Conservation (phyloP, 1,284 basidiomycete species). For the Porodaedalea pini region DNA sequence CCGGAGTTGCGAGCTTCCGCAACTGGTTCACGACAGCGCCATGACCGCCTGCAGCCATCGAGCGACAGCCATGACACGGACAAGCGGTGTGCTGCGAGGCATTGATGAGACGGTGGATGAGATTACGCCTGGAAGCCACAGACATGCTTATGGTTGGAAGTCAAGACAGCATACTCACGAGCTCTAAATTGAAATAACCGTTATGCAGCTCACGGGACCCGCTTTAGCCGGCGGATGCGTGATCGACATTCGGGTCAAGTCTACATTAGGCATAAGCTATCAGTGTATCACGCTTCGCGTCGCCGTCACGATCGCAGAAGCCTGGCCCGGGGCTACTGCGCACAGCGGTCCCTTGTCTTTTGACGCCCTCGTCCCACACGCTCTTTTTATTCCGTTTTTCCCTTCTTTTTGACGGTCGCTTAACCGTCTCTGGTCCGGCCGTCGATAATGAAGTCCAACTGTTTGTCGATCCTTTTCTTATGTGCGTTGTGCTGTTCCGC, state of each 20-base stretch:
- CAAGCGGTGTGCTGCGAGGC: slow-evolving; percentile 67
- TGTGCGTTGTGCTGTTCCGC: slow-evolving; percentile 12
- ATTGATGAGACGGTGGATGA: slow-evolving; percentile 20
- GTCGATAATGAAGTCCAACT: slow-evolving; percentile 16
- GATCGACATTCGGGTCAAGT: background rate
- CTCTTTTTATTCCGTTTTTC: slow-evolving; percentile 26
- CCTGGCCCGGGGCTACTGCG: too few relatives aligned
- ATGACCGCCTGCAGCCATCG: slow-evolving; percentile 39
- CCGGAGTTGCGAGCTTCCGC: slow-evolving; percentile 80
- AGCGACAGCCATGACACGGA: slow-evolving; percentile 69
- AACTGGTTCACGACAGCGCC: slow-evolving; percentile 53
- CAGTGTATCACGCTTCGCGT: background rate
- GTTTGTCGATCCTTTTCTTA: slow-evolving; percentile 17
- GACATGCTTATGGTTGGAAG: slow-evolving; percentile 12
- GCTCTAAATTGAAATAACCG: background rate
- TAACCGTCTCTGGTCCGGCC: slow-evolving; percentile 20
- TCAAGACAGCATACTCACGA: background rate
- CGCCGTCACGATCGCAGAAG: background rate
- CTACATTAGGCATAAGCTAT: background rate
- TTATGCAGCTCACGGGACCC: slow-evolving; percentile 6
- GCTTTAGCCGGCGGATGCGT: background rate
- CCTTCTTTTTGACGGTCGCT: slow-evolving; percentile 9
- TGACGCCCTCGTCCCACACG: slow-evolving; percentile 14
- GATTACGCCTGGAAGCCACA: slow-evolving; percentile 11
- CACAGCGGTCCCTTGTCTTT: slow-evolving; percentile 1